Percentiles rank a stretch among this genome's conserved stretches.
Evolutionary conservation across 2,329 filamentous ascomycete genomes (phyloP).

Genomic region (Aspergillus pseudotamarii): DNA sequence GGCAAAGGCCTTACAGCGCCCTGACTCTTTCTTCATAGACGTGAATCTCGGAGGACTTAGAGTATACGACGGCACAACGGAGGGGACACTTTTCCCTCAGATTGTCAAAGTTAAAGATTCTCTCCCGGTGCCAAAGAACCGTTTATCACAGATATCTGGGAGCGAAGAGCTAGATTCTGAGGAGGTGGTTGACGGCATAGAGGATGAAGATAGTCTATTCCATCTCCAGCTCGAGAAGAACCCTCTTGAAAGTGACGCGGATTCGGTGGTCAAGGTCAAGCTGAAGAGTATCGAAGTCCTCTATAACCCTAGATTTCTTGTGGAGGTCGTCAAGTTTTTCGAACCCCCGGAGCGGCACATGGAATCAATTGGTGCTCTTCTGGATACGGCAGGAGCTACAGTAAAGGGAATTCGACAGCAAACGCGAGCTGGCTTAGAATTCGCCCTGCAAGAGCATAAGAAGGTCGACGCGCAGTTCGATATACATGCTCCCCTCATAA

Average conservation of each 20-base stretch:
- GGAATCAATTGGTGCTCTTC: conserved; percentile 94
- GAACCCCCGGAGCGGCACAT: conserved; percentile 94
- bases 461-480: conserved; percentile 96
- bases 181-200: conserved; percentile 45
- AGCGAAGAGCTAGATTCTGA: conserved; percentile 43
- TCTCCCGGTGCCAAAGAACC: conserved; percentile 57
- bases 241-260: conserved; percentile 87
- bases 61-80: conserved; percentile 93
- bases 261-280: conserved; percentile 86
- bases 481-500: conserved; percentile 92
- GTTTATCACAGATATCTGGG: conserved; percentile 26
- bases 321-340: conserved; percentile 93
- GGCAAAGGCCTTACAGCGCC: conserved; percentile 84
- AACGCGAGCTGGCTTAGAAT: conserved; percentile 92
- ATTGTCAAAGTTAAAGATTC: conserved; percentile 95
- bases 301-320: conserved; percentile 92
- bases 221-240: conserved; percentile 92
- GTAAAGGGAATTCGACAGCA: conserved; percentile 94
- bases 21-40: conserved; percentile 87
- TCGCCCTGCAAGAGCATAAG: conserved; percentile 95
- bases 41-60: conserved; percentile 89
- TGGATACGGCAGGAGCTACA: conserved; percentile 94
- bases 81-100: conserved; percentile 87
- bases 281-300: conserved; percentile 95
- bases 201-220: conserved; percentile 78